These are phyloP conservation scores for Lipomyces mesembrius DNA, from an alignment of 805 yeast genomes.

Conservation along the genomic window DNA sequence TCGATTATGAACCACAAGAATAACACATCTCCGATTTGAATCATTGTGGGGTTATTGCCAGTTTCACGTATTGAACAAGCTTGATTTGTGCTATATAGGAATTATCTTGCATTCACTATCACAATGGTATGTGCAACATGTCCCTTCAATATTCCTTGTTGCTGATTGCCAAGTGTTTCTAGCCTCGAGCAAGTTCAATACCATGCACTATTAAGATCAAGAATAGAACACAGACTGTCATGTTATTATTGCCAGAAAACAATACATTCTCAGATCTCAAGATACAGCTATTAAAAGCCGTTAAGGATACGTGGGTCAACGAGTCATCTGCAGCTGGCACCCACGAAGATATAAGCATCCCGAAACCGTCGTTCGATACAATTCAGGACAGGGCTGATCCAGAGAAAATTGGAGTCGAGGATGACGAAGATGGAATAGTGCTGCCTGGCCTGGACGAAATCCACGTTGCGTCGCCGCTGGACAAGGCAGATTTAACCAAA, in stretches of 20 bases:
- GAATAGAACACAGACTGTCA: slow-evolving; percentile 24
- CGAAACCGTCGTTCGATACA: slow-evolving; percentile 34
- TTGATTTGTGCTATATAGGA: neutral
- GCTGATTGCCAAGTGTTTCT: neutral
- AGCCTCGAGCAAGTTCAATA: slow-evolving; percentile 5
- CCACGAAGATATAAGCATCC: slow-evolving; percentile 14
- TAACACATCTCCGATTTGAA: too few relatives aligned
- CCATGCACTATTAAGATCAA: slow-evolving; percentile 28
- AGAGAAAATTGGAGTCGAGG: neutral
- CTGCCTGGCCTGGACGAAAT: slow-evolving; percentile 10
- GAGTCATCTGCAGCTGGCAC: neutral
- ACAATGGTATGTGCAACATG: neutral
- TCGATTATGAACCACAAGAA: too few relatives aligned
- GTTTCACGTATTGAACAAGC: neutral
- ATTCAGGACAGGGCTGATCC: neutral
- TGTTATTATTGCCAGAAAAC: slow-evolving; percentile 17
- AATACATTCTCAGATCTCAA: slow-evolving; percentile 16
- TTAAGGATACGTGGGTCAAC: slow-evolving; percentile 18
- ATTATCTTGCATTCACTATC: neutral
- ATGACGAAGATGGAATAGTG: slow-evolving; percentile 1
- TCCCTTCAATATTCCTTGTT: neutral
- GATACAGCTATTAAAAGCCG: slow-evolving; percentile 14
- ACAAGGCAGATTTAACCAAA: slow-evolving; percentile 24
- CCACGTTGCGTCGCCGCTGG: slow-evolving; percentile 24
- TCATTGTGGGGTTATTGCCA: neutral